Evolutionary conservation across 805 yeast genomes (phyloP), one percentile per base, ranked within the genome.

Genomic region (Ogataea pini): DNA sequence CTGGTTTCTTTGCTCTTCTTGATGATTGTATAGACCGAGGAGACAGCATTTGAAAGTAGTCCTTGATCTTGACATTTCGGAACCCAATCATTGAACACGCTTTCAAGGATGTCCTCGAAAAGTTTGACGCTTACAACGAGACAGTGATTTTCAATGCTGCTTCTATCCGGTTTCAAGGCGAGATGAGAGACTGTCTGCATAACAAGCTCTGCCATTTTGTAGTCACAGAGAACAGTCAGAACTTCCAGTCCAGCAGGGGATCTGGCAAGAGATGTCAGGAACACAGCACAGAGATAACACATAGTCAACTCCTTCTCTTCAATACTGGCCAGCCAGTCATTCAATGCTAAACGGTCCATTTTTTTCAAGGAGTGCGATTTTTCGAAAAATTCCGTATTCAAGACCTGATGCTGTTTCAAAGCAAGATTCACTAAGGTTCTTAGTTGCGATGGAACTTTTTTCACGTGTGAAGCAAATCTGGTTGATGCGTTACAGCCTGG

Each of bases 261-360:
- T 18, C 39, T 38, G 5, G 36, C 32, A 19, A 49, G 19, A 3
- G 37, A 32, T 13, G 17, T 38, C 27, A 54, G 27, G 29, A 49
- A 47, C 18, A 20, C 36, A 3, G 50, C 32, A 12, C 51, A 44
- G 13, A 54, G 18, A 20, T 48, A 33, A 7, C 42, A 25, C 1
- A 55, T 50, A n/a, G 52, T 20, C 2, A 25, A 18, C 13, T 38
- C 31, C 3, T 22, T 17, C 20, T 20, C 36, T 2, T 38, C 50
- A 2, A 48, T 17, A 14, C 29, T 44, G 16, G 18, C 36, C n/a
- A 55, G 38, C 58, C 58, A 57, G 18, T 57, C 60, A 2, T 42
- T 27, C 29, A 52, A 22, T 2, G 60, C 44, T 42, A 55, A 36
- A 12, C 25, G 32, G 36, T 57, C 58, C 9, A 52, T 47, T 44